Base-by-base conservation (phyloP, 2,329 filamentous ascomycete genomes). In the Coniella vitis region DNA sequence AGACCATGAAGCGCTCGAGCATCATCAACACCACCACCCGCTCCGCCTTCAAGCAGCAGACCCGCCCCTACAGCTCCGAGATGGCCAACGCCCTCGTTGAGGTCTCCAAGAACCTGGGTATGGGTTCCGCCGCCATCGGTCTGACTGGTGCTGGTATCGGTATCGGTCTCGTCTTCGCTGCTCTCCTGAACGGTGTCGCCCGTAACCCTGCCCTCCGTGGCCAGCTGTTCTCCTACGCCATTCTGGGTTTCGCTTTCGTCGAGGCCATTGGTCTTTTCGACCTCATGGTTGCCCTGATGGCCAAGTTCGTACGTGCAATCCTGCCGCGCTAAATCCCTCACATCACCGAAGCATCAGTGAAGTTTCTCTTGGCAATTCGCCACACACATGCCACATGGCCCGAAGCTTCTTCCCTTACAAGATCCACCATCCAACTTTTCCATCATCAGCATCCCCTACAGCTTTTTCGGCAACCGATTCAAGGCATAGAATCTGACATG, bases 171-270 rank as follows among this genome's bases (percentile, higher is more conserved):
- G 88, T 94, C 69, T 94, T 94, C 83, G 87, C 86, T 69, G 84
- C 87, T 66, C 87, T 94, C 70, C 80, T 94, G 69, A 84, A 87
- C 74, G 83, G 83, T 76, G 87, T 93, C 71, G 87, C 88, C 78
- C 87, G 88, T 78, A 95, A 95, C 87, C 88, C 88, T 68, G 86
- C 86, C 69, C 87, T 94, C 77, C 86, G 87, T 78, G 88, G 87
- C 71, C 89, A 94, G 83, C 87, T 95, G 68, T 95, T 93, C 86
- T 87, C 86, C 63, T 91, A 93, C 77, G 87, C 87, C 81, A 91
- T 93, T 86, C 78, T 93, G 69, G 87, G 88, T 78, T 93, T 93
- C 78, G 88, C 87, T 70, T 93, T 93, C 84, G 87, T 90, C 73
- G 88, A 93, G 73, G 87, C 88, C 76, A 89, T 87, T 64, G 86